Conservation (phyloP, 805 yeast genomes). For the Candida dajiaensis region DNA sequence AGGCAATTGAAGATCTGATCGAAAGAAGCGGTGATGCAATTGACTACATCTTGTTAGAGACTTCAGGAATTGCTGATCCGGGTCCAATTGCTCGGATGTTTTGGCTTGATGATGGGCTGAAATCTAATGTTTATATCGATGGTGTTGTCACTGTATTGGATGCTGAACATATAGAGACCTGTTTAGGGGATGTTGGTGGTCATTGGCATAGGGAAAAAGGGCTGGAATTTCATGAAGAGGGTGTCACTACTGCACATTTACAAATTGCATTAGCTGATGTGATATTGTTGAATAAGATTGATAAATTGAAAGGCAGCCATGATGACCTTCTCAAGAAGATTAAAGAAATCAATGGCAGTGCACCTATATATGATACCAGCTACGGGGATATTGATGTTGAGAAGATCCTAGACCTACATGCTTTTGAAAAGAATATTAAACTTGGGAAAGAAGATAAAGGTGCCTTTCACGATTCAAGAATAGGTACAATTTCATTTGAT, state of each 20-base stretch:
- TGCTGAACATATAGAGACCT: conserved; percentile 53
- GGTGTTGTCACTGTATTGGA: conserved; percentile 90
- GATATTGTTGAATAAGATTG: conserved; percentile 74
- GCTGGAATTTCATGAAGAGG: conserved; percentile 34
- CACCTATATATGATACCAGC: conserved; percentile 60
- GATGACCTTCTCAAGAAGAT: conserved; percentile 35
- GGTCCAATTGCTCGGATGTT: conserved; percentile 97
- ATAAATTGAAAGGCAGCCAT: conserved; percentile 35
- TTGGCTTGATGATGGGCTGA: conserved; percentile 90
- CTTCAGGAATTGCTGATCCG: conserved; percentile 96
- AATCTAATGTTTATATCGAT: conserved; percentile 81
- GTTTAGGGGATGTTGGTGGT: conserved; percentile 67
- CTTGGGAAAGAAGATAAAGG: conserved; percentile 19
- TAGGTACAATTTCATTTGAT: conserved; percentile 46
- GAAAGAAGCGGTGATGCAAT: conserved; percentile 64
- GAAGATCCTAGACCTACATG: conserved; percentile 68
- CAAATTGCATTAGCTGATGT: conserved; percentile 90
- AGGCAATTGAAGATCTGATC: conserved; percentile 86
- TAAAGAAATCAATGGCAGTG: conserved; percentile 54
- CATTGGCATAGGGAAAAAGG: conserved; percentile 56
- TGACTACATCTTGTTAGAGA: conserved; percentile 88
- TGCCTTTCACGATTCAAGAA: conserved; percentile 44
- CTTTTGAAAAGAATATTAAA: conserved; percentile 49
- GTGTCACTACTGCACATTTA: conserved; percentile 74
- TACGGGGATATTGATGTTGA: conserved; percentile 71